Conservation (phyloP, 768 basidiomycete genomes). For the Cantharellus cinnabarinus region DNA sequence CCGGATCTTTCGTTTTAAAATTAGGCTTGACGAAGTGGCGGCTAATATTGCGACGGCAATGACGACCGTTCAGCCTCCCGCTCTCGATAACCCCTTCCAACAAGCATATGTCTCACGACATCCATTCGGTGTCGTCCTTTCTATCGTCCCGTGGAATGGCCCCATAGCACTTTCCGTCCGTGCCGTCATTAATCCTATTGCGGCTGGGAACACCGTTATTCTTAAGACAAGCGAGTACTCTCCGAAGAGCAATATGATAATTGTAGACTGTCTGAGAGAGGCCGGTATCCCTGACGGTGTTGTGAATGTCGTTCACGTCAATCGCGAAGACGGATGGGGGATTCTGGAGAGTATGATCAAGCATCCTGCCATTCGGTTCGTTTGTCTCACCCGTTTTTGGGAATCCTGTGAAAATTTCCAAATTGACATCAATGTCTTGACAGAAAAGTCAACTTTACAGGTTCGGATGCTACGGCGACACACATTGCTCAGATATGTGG, state of each 20-base stretch:
- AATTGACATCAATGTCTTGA: conserved; percentile 6
- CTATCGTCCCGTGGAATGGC: conserved; percentile 7
- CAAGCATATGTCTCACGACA: conserved; percentile 7
- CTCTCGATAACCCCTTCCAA: background rate
- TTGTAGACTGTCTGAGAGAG: conserved; percentile 18
- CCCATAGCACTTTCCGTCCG: conserved; percentile 13
- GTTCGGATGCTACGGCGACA: conserved; percentile 14
- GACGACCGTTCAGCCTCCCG: conserved; percentile 4
- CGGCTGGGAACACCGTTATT: conserved; percentile 20
- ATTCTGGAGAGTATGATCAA: conserved; percentile 14
- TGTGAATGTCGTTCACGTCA: conserved; percentile 17
- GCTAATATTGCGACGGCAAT: conserved; percentile 6
- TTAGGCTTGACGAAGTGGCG: conserved; percentile 9
- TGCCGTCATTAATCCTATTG: conserved; percentile 17
- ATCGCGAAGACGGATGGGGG: conserved; percentile 8
- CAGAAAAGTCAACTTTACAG: conserved; percentile 18
- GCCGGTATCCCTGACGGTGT: conserved; percentile 21
- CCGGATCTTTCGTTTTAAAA: background rate
- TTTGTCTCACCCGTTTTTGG: background rate
- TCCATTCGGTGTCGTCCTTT: conserved; percentile 10
- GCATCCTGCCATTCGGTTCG: conserved; percentile 10
- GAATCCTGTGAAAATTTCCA: background rate
- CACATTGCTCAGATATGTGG: conserved; percentile 17
- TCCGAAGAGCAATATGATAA: conserved; percentile 16
- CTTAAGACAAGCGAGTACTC: conserved; percentile 17